Conservation (phyloP, 1,139 yeast genomes). For the Zhuliangozyma parablackwelliae region DNA sequence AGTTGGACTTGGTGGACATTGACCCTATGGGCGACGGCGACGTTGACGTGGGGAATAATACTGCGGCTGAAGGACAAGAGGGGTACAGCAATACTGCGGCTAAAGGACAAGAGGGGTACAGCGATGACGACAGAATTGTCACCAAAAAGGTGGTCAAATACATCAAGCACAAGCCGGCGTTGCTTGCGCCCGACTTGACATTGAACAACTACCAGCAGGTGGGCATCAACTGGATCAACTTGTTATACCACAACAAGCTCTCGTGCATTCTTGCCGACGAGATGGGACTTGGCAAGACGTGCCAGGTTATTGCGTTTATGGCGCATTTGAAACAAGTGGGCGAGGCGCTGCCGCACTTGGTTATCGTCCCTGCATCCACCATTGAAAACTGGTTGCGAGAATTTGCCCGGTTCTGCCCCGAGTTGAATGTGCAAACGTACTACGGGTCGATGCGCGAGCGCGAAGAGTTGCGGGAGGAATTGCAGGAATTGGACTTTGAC, state of each 20-base stretch:
- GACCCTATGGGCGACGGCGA: constrained; percentile 29
- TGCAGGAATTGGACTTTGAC: constrained; percentile 66
- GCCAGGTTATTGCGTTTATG: constrained; percentile 91
- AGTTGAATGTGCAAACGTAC: constrained; percentile 79
- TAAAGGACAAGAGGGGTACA: constrained; percentile 22
- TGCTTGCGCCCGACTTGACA: constrained; percentile 58
- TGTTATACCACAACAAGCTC: constrained; percentile 69
- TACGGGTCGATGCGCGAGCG: constrained; percentile 87
- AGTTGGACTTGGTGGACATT: constrained; percentile 48
- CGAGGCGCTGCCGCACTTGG: constrained; percentile 89
- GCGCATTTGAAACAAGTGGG: constrained; percentile 83
- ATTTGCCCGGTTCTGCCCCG: constrained; percentile 83
- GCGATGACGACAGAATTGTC: constrained; percentile 30
- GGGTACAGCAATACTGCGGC: constrained; percentile 25
- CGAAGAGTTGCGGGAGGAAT: constrained; percentile 70
- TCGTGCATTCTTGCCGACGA: constrained; percentile 97
- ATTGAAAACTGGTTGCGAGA: constrained; percentile 97
- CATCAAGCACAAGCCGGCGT: constrained; percentile 66
- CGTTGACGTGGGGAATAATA: constrained; percentile 16
- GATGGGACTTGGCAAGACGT: constrained; percentile 96
- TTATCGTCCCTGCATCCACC: constrained; percentile 95
- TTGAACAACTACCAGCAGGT: constrained; percentile 90
- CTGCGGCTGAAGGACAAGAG: constrained; percentile 10
- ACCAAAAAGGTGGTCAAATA: constrained; percentile 35
- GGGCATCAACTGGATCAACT: constrained; percentile 88